Evolutionary conservation across 306 rosid genomes (phyloP).

Genomic region (Crotalaria pallida): DNA sequence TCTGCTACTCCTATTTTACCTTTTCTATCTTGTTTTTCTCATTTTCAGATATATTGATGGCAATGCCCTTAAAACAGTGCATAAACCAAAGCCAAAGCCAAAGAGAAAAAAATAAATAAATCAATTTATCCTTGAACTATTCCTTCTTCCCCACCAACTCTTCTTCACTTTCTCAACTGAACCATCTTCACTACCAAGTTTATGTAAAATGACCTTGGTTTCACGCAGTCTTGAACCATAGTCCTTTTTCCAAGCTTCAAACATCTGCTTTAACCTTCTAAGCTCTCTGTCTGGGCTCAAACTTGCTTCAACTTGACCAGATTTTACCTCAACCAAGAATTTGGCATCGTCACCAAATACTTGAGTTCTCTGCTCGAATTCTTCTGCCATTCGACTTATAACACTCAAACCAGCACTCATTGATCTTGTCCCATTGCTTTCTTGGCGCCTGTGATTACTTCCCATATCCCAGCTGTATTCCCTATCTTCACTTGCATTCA

Average conservation of each 20-base stretch:
- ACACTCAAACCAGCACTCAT: constrained; percentile 97
- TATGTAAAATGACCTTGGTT: constrained; percentile 75
- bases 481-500: constrained; percentile 77
- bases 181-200: constrained; percentile 83
- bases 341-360: constrained; percentile 98
- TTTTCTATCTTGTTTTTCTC: constrained; percentile 27
- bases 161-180: constrained; percentile 61
- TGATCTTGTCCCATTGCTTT: constrained; percentile 84
- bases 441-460: constrained; percentile 56
- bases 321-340: constrained; percentile 98
- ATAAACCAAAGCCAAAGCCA: constrained; percentile 17
- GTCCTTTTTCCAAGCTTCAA: constrained; percentile 97
- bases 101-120: neutral
- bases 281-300: constrained; percentile 87
- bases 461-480: constrained; percentile 76
- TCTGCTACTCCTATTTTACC: constrained; percentile 24
- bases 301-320: constrained; percentile 95
- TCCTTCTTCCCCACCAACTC: constrained; percentile 97
- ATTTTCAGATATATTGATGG: constrained; percentile 17
- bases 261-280: constrained; percentile 93
- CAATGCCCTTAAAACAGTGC: constrained; percentile 26
- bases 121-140: constrained; percentile 80
- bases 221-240: constrained; percentile 79
- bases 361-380: constrained; percentile 96
- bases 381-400: constrained; percentile 90